Evolutionary conservation across 306 rosid species (phyloP), one percentile per base, ranked within the genome.

Genomic region (Luffa acutangula): DNA sequence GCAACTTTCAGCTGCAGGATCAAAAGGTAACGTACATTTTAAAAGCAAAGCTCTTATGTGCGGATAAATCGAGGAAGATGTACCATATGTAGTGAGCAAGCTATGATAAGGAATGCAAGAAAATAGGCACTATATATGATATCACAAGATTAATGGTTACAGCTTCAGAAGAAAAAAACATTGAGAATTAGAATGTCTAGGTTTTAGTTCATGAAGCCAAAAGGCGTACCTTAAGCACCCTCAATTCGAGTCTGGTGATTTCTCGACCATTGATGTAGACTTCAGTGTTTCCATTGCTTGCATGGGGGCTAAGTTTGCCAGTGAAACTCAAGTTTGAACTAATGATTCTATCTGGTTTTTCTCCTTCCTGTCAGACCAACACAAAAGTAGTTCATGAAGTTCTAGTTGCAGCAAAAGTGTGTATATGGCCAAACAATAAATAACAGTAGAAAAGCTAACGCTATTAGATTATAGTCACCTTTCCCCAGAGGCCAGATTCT

Each of bases 401-500:
- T 15, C 53, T 45, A 39, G 80, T 17, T 64, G 58, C 58, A 52
- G 67, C 67, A 65, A 60, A 62, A 59, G 74, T 2, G 77, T 53
- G 56, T 62, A 67, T 41, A 15, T 53, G 67, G 39, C 57, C 79
- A 58, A 41, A 65, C 49, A 57, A 64, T 39, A 33, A 82, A 52
- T 79, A 34, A 14, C 79, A 74, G 77, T 54, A n/a, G 56, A 70
- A 83, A 83, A 53, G 43, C 73, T 73, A 66, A 81, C 43, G 76
- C 75, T 62, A 48, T 43, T 25, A 75, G 43, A 52, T 70, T 77
- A 84, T 56, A 67, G 86, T 85, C 84, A 96, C 99, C 97, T 93
- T 93, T 88, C 99, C 98, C 98, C 98, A 96, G 42, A 87, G 86
- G 79, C 97, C 99, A 34, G 99, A 96, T 84, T 96, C 99, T 87